Base-by-base conservation (phyloP, 257 asterid genomes). In the Plantago major region DNA sequence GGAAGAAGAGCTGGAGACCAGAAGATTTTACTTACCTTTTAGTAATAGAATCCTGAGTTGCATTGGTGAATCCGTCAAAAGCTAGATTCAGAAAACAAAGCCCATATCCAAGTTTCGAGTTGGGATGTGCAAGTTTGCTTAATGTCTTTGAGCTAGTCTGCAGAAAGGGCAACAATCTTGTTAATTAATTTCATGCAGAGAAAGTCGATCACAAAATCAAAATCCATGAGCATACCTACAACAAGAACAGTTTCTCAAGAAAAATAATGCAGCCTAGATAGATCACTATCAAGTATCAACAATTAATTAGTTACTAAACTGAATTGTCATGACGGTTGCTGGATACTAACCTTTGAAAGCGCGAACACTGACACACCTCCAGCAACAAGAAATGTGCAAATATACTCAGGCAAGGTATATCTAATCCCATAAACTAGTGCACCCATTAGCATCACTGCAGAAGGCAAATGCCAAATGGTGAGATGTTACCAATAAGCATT, bases 361-460 rank as follows among this genome's bases (percentile, higher is more conserved):
- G 99, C 97, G 76, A 93, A 93, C 22, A 68, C 26, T 51, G 99
- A 93, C 63, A 93, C 97, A 61, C 99, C 99, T 46, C 99, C 96
- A 68, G 97, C 99, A 64, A 93, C 99, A 60, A 93, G 96, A 66
- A 93, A 66, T 3, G 99, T 73, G 78, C 99, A 93, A 15, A 87
- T 17, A 67, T 93, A 93, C 79, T 93, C 99, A 3, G 96, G 97
- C 28, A 93, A 9, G 57, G 94, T 83, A 67, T 93, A 89, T 69
- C 87, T 73, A 48, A 89, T 89, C 70, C 99, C 99, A 69, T 89
- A 93, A 38, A 93, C 97, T 60, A 93, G 78, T 5, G 96, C 59
- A 46, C 99, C 99, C 99, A 93, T 93, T 62, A 93, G 76, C 99
- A 93, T 93, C 63, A 93, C 99, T 93, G 95, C 90, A 77, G 54